Conservation (phyloP, 805 yeast genomes). For the Saccharomycodes ludwigii region DNA sequence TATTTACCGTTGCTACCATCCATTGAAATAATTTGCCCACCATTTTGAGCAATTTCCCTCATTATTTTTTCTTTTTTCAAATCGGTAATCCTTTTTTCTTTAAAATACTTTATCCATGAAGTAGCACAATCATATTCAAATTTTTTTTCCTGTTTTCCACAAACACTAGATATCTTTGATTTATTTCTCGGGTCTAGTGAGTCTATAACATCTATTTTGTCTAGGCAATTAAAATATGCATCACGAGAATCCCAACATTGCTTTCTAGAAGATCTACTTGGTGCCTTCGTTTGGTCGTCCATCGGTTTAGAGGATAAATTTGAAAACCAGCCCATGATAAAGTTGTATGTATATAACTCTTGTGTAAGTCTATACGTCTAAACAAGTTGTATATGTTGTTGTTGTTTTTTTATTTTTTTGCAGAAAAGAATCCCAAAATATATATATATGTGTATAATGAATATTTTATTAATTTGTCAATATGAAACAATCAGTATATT, state of each 20-base stretch:
- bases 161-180: slow-evolving; percentile 36
- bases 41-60: slow-evolving; percentile 58
- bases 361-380: too few species aligned
- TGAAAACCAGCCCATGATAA: too few species aligned
- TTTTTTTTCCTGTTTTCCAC: slow-evolving; percentile 42
- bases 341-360: too few species aligned
- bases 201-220: slow-evolving; percentile 51
- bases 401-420: too few species aligned
- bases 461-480: too few species aligned
- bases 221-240: slow-evolving; percentile 60
- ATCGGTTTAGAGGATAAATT: slow-evolving; percentile 7
- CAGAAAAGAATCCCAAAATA: too few species aligned
- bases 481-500: too few species aligned
- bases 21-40: slow-evolving; percentile 21
- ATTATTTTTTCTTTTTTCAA: slow-evolving; percentile 55
- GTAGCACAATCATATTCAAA: slow-evolving; percentile 70
- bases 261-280: slow-evolving; percentile 56
- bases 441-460: too few species aligned
- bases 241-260: slow-evolving; percentile 91
- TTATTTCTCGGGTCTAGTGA: slow-evolving; percentile 46
- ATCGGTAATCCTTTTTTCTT: slow-evolving; percentile 77
- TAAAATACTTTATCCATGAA: slow-evolving; percentile 84
- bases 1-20: slow-evolving; percentile 14
- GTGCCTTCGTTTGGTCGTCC: slow-evolving; percentile 24
- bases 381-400: too few species aligned